Conservation (phyloP, 116 monocot genomes). For the Trichopus zeylanicus region DNA sequence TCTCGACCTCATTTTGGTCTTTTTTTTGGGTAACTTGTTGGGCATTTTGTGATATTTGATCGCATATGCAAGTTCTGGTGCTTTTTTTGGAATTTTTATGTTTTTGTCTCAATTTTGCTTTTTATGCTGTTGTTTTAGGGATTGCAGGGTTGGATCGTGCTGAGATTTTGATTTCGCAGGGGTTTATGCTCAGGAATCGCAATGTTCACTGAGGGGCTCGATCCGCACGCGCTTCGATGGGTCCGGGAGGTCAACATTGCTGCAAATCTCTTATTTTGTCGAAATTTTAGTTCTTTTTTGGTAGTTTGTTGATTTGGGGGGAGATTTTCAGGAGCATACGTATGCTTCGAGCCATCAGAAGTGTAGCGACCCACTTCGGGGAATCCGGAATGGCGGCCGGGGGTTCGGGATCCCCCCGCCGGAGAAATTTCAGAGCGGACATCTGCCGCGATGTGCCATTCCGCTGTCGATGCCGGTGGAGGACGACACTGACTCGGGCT, state of each 20-base stretch:
- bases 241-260: constrained; percentile 48
- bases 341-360: constrained; percentile 16
- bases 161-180: neutral
- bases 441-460: constrained; percentile 28
- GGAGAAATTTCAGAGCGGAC: constrained; percentile 70
- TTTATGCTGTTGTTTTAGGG: neutral
- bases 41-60: neutral
- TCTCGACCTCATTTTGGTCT: neutral
- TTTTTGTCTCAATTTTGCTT: neutral
- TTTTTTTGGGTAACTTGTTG: neutral
- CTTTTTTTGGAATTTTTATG: neutral
- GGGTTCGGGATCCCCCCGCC: constrained; percentile 46
- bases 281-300: constrained; percentile 7
- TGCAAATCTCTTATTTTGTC: neutral
- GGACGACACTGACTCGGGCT: constrained; percentile 44
- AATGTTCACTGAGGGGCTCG: constrained; percentile 92
- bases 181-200: neutral
- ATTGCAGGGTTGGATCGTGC: neutral
- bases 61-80: neutral
- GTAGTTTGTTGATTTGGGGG: neutral
- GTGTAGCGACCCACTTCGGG: constrained; percentile 22
- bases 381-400: constrained; percentile 15
- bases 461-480: constrained; percentile 31
- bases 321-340: neutral
- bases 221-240: constrained; percentile 71